Conservation (phyloP, 2,329 filamentous ascomycete species). For the Pleomassaria siparia region DNA sequence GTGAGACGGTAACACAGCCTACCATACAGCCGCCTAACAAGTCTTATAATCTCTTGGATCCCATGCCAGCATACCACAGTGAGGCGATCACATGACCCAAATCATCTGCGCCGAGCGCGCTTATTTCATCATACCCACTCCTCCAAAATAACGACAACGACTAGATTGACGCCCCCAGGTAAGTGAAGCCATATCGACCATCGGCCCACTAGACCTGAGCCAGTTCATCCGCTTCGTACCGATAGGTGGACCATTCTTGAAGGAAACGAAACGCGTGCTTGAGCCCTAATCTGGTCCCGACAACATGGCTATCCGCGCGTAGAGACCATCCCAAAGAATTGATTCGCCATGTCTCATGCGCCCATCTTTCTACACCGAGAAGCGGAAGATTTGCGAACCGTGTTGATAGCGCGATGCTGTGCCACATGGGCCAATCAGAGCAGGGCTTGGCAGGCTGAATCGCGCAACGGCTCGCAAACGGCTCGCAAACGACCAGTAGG, state of each 20-base stretch:
- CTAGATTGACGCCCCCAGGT: too few relatives aligned
- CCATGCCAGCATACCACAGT: too few relatives aligned
- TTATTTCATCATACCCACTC: too few relatives aligned
- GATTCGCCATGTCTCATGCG: neutral
- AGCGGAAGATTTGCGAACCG: neutral
- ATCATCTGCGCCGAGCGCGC: too few relatives aligned
- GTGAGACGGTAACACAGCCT: too few relatives aligned
- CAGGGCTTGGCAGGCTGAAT: neutral
- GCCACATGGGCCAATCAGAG: constrained; percentile 1
- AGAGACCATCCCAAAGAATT: neutral
- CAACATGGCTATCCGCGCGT: neutral
- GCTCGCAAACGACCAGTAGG: too few relatives aligned
- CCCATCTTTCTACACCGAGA: neutral
- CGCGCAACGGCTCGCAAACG: neutral
- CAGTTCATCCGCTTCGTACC: neutral
- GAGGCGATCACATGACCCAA: too few relatives aligned
- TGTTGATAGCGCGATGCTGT: neutral
- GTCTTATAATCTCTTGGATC: too few relatives aligned
- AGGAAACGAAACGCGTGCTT: neutral
- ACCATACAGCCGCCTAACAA: too few relatives aligned
- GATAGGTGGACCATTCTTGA: neutral
- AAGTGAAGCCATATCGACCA: too few relatives aligned
- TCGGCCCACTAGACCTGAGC: too few relatives aligned
- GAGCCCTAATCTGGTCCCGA: neutral
- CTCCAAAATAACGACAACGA: too few relatives aligned